Evolutionary conservation across 495 filamentous ascomycete genomes (phyloP), one percentile per base, ranked within the genome.

Genomic region (Hypoxylon trugodes): DNA sequence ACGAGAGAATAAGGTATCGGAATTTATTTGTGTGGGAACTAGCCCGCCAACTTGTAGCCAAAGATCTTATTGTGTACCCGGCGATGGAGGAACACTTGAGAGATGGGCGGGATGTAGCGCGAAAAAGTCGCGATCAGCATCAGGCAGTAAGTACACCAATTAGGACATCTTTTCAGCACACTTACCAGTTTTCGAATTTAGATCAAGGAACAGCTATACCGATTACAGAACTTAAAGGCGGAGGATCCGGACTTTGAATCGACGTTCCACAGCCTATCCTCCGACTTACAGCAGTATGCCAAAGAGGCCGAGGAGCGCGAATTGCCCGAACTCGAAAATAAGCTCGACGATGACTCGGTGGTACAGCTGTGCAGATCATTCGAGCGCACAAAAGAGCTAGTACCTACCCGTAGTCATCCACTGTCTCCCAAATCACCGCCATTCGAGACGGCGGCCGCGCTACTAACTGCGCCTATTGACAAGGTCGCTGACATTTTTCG

Each of bases 11-110:
- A 0, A 73, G 78, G 7, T 90, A 72, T 70, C 81, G 82, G 67
- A 90, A 90, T 50, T 80, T 82, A 45, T 87, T 90, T 56, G 83
- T 84, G 21, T 91, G 89, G 89, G 84, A 87, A 57, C 73, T 91
- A 5, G 86, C 89, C 10, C 82, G 88, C 2, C 82, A 88, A 65
- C 81, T 81, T 0, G 74, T 89, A 55, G 83, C 75, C 54, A 84
- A 90, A 69, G 89, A 91, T 73, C 74, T 91, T 1, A 80, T 89
- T 25, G 78, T 91, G 12, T 90, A 89, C 66, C 89, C 88, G 0
- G 81, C 79, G 0, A 80, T 90, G 9, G 86, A 89, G 65, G 82
- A 84, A 59, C 57, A 85, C 43, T 41, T 90, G 0, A 69, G 77
- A 10, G 62, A 76, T 12, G 66, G 87, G 18, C 28, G 68, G 3